Conservation (phyloP, 192 early-diverging fungal species). For the Phlyctochytrium arcticum region DNA sequence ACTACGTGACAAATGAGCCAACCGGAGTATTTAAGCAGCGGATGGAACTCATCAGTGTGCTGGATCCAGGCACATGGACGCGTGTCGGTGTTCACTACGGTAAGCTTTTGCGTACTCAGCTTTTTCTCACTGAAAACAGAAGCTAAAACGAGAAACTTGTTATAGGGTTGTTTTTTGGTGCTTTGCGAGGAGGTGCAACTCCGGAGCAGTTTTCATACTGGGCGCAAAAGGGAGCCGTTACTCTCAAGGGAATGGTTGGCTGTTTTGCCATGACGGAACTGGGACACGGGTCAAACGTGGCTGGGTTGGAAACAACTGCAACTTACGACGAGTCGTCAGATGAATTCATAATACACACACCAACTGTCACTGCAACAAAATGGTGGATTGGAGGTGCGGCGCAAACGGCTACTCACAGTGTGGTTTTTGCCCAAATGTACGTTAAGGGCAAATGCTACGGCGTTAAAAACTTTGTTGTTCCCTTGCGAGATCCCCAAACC, state of each 20-base stretch:
- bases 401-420: slow-evolving; percentile 82
- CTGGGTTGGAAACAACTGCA: slow-evolving; percentile 89
- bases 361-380: slow-evolving; percentile 61
- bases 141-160: neutral
- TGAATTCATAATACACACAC: slow-evolving; percentile 72
- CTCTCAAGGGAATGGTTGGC: slow-evolving; percentile 76
- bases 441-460: slow-evolving; percentile 80
- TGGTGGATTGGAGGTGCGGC: slow-evolving; percentile 98
- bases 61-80: slow-evolving; percentile 89
- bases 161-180: slow-evolving; percentile 78
- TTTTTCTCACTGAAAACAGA: neutral
- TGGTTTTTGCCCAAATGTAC: slow-evolving; percentile 79
- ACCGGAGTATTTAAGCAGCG: slow-evolving; percentile 65
- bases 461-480: slow-evolving; percentile 86
- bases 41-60: slow-evolving; percentile 73
- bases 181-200: slow-evolving; percentile 79
- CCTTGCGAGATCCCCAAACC: slow-evolving; percentile 75
- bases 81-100: slow-evolving; percentile 80
- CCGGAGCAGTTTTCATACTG: slow-evolving; percentile 80
- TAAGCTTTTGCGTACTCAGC: slow-evolving; percentile 17
- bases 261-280: slow-evolving; percentile 95
- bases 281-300: slow-evolving; percentile 82
- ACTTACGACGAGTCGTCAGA: slow-evolving; percentile 78
- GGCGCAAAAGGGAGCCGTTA: slow-evolving; percentile 77
- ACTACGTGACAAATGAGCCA: slow-evolving; percentile 69